Percentiles rank a stretch among this genome's conserved stretches.
These are phyloP conservation scores for Udeniomyces megalosporus DNA, from an alignment of 768 basidiomycete species.

Conservation along the genomic window DNA sequence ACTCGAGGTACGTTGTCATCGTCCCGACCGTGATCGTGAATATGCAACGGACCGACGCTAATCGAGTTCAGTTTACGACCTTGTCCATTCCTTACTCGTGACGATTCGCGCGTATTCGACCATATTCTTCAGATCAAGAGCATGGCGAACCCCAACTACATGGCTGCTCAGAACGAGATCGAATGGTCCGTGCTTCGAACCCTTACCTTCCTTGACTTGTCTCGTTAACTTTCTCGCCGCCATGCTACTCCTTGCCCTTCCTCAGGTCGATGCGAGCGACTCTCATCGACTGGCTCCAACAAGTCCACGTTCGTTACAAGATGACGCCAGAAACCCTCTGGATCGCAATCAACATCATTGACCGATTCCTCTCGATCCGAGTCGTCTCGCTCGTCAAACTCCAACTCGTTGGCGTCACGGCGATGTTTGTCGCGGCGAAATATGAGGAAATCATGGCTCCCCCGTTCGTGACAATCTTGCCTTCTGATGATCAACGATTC, in stretches of 20 bases:
- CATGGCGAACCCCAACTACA: constrained; percentile 87
- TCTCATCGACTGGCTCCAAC: constrained; percentile 93
- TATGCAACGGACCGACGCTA: too few species aligned
- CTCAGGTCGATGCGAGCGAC: constrained; percentile 89
- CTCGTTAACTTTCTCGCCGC: neutral
- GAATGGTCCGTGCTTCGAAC: constrained; percentile 29
- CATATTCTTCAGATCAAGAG: constrained; percentile 54
- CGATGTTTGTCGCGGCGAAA: constrained; percentile 97
- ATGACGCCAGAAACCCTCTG: constrained; percentile 98
- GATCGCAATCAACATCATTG: constrained; percentile 95
- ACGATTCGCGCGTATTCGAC: too few species aligned
- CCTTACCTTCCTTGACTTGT: neutral
- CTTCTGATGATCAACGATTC: neutral
- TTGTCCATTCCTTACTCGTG: constrained; percentile 19
- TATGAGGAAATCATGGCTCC: constrained; percentile 99
- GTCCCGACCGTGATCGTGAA: too few species aligned
- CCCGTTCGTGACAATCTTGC: constrained; percentile 31
- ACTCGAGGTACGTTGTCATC: constrained; percentile 69
- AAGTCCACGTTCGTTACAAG: constrained; percentile 95
- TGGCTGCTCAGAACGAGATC: constrained; percentile 83
- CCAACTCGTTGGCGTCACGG: constrained; percentile 92
- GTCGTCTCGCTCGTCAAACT: constrained; percentile 78
- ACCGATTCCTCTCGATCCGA: constrained; percentile 76
- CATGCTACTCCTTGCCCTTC: neutral
- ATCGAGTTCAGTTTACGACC: too few species aligned